Evolutionary conservation across 2,329 filamentous ascomycete genomes (phyloP).

Genomic region (Dactylellina parvicollis): DNA sequence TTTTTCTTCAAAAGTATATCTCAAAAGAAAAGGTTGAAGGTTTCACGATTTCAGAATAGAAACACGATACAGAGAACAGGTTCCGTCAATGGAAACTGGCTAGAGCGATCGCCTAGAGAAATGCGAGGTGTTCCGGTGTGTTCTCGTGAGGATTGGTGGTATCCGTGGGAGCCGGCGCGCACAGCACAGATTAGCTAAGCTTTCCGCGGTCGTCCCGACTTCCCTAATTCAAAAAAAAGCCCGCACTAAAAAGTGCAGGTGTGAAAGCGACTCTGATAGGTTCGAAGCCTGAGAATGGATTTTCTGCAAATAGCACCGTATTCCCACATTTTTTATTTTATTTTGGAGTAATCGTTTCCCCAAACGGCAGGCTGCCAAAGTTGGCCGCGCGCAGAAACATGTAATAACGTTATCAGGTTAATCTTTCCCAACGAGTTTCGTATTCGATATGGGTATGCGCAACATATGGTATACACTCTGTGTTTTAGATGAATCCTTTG

Average conservation of each 20-base stretch:
- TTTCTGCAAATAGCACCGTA: conserved; percentile 27
- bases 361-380: neutral
- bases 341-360: neutral
- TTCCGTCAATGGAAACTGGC: no score
- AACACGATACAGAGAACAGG: no score
- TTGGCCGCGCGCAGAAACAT: neutral
- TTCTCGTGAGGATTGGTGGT: neutral
- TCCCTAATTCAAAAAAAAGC: neutral
- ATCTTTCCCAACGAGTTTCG: neutral
- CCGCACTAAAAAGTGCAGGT: neutral
- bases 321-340: conserved; percentile 16
- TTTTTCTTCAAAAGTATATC: neutral
- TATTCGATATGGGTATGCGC: neutral
- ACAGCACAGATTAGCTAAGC: conserved; percentile 51
- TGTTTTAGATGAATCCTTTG: neutral
- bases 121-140: neutral
- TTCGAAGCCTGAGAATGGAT: neutral
- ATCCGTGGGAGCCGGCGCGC: conserved; percentile 38
- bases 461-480: neutral
- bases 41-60: no score
- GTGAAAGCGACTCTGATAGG: conserved; percentile 12
- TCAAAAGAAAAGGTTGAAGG: no score
- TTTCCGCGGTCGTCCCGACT: conserved; percentile 2
- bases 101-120: no score
- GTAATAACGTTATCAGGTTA: conserved; percentile 28